Base-by-base conservation (phyloP, 1,139 yeast genomes). In the Sugiyamaella castrensis region DNA sequence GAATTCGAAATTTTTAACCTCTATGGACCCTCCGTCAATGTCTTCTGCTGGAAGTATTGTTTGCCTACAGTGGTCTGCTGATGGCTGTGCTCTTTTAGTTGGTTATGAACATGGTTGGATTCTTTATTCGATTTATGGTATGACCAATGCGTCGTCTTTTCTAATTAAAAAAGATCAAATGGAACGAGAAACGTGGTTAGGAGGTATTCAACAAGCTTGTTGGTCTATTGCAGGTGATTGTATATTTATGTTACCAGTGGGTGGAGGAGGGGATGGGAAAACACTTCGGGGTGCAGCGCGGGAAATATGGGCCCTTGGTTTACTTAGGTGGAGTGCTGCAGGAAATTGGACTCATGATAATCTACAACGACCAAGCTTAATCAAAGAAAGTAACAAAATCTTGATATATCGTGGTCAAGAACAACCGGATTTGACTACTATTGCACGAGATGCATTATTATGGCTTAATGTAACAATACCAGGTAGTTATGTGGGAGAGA, bases 391-490 rank as follows among this genome's bases (percentile, higher is more conserved):
- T 30, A 34, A 31, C 16, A 63, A 68, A 32, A 57, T 72, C 30
- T 55, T 68, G 57, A 52, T 71, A 1, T 72, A 71, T 53, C 61
- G 70, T 26, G 75, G 73, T 42, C 70, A 68, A 12, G 68, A 66
- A 16, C 70, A 67, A 45, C 61, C 69, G 4, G 72, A 69, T 40
- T 47, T 66, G 10, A 66, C 70, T 4, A 62, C 74, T 1, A 67
- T 68, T 30, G 68, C 69, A 40, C 61, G 70, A 35, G 72, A 69
- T 46, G 69, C 71, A 6, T 50, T 67, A 36, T 55, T 66, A 30
- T 72, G 76, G 76, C 61, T 68, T 32, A 65, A 64, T 7, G 65
- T 71, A 9, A 64, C 69, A 8, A 57, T 71, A 13, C 75, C 75
- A 1, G 65, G 70, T 2, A 61, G 62, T 44, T 72, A 72, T 46